A percentile compares a stretch with the other conserved stretches of the same genome.
Evolutionary conservation across 345 rosid genomes (phyloP).

Genomic region (Boechera stricta): DNA sequence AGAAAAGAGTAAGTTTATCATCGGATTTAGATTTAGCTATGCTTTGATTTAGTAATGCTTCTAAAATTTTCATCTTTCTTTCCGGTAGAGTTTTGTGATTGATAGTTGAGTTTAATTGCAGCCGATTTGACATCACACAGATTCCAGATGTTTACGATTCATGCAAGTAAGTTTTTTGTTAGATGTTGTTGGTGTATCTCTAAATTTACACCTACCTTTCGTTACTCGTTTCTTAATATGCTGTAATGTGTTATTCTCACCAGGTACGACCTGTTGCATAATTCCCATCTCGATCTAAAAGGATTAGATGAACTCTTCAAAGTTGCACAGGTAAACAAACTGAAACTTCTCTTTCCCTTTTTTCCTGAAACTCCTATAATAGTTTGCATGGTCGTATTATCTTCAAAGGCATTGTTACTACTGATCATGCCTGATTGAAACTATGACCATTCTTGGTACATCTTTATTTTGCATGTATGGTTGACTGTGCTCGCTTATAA

Average conservation of each 20-base stretch:
- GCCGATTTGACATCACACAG: slow-evolving; percentile 96
- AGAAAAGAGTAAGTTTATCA: slow-evolving; percentile 77
- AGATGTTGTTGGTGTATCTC: neutral
- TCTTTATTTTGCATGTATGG: slow-evolving; percentile 9
- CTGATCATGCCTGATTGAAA: slow-evolving; percentile 1
- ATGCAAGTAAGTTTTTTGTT: slow-evolving; percentile 79
- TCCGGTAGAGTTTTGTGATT: slow-evolving; percentile 19
- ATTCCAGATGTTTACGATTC: slow-evolving; percentile 99
- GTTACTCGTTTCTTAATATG: slow-evolving; percentile 21
- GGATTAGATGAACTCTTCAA: slow-evolving; percentile 90
- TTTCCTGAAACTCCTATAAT: slow-evolving; percentile 50
- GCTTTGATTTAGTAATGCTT: slow-evolving; percentile 18
- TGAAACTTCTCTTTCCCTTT: neutral
- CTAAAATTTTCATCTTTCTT: slow-evolving; percentile 1
- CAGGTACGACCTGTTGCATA: slow-evolving; percentile 97
- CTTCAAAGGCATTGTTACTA: slow-evolving; percentile 15
- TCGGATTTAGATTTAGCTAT: slow-evolving; percentile 21
- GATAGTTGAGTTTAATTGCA: slow-evolving; percentile 54
- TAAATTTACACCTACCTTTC: slow-evolving; percentile 21
- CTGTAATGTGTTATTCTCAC: slow-evolving; percentile 20
- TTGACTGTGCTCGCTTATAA: slow-evolving; percentile 7
- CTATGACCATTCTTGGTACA: slow-evolving; percentile 18
- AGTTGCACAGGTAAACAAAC: slow-evolving; percentile 88
- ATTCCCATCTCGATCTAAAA: slow-evolving; percentile 93
- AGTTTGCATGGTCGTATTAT: slow-evolving; percentile 15